A percentile compares a stretch with the other conserved stretches of the same genome.
Evolutionary conservation across 1,139 yeast genomes (phyloP).

Genomic region (Kodamaea sp.): DNA sequence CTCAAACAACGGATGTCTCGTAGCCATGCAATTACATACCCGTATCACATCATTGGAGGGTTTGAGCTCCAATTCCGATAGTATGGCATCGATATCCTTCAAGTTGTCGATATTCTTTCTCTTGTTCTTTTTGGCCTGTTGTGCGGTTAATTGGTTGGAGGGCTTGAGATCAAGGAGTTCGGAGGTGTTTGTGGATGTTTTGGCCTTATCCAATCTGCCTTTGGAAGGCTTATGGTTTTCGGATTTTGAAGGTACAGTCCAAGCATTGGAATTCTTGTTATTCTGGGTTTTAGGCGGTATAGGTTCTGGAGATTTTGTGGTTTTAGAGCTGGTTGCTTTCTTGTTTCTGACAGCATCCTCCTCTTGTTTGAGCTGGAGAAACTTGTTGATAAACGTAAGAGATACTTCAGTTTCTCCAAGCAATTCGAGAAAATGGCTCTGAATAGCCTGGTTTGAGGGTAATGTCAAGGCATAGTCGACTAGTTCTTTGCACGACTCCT

Average conservation of each 20-base stretch:
- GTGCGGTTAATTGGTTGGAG: constrained; percentile 19
- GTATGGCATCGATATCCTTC: constrained; percentile 55
- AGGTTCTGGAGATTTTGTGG: constrained; percentile 13
- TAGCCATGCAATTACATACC: constrained; percentile 80
- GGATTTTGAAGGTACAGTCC: constrained; percentile 12
- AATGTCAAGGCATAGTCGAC: constrained; percentile 49
- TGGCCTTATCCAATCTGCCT: constrained; percentile 23
- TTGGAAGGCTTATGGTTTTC: constrained; percentile 23
- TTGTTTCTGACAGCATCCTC: constrained; percentile 14
- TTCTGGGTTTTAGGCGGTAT: constrained; percentile 4
- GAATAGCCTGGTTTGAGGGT: constrained; percentile 42
- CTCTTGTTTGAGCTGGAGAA: constrained; percentile 24
- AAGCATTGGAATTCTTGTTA: constrained; percentile 5
- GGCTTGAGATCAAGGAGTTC: constrained; percentile 34
- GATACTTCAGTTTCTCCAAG: constrained; percentile 55
- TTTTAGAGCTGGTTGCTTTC: constrained; percentile 1
- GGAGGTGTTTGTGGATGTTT: constrained; percentile 36
- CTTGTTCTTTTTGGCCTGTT: constrained; percentile 31
- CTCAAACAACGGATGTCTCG: constrained; percentile 83
- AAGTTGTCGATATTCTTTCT: constrained; percentile 51
- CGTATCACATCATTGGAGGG: constrained; percentile 13
- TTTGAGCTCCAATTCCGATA: constrained; percentile 37
- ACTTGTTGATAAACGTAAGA: constrained; percentile 37
- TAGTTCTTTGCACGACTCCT: constrained; percentile 33
- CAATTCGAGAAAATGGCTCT: constrained; percentile 50